These are phyloP conservation scores for Smallanthus sonchifolius DNA, from an alignment of 129 eudicot genomes.

Conservation along the genomic window DNA sequence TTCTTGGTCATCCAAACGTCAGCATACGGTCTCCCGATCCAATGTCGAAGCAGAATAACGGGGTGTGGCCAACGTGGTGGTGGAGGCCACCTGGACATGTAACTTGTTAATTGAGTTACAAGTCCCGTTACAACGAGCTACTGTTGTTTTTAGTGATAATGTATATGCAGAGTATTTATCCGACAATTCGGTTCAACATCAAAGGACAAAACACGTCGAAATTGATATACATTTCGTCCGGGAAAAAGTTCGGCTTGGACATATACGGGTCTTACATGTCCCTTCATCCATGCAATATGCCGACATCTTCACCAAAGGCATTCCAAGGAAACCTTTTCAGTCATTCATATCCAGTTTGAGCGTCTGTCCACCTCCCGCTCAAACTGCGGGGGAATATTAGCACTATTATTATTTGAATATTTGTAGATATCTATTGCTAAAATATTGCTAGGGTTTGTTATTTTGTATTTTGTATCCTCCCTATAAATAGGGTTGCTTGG, in stretches of 20 bases:
- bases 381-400: not conserved
- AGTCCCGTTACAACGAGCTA: not conserved
- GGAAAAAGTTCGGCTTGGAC: not conserved
- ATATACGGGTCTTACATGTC: not conserved
- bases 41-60: not conserved
- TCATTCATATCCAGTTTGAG: not conserved
- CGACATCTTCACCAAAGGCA: not conserved
- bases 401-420: not conserved
- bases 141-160: not conserved
- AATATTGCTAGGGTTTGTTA: not conserved
- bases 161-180: not conserved
- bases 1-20: not conserved
- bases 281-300: not conserved
- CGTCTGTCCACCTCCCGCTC: not conserved
- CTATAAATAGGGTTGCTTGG: too few species aligned
- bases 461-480: too few species aligned
- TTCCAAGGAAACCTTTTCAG: not conserved
- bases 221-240: not conserved
- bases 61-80: not conserved
- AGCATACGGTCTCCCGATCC: not conserved
- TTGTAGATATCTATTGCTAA: too few species aligned
- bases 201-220: not conserved
- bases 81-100: not conserved
- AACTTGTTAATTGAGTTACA: not conserved
- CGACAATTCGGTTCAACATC: not conserved